phyloP scores from a whole-genome alignment of 2,329 filamentous ascomycete species.

The Aureobasidium pullulans region DNA sequence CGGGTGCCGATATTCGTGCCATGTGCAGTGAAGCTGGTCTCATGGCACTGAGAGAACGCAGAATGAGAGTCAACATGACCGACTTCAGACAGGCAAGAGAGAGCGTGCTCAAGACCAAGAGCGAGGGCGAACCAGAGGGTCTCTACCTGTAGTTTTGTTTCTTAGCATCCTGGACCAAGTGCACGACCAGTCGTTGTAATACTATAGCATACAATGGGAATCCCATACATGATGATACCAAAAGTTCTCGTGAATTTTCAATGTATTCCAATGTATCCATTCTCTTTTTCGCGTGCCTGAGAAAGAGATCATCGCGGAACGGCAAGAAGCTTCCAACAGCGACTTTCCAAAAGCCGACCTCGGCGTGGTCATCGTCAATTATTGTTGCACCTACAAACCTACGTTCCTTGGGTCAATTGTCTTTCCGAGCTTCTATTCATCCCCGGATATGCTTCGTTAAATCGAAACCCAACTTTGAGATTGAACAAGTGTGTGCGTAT shows the following conservation, averaged over 20 bases:
- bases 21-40: slow-evolving; percentile 97
- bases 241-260: background rate
- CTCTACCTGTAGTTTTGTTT: slow-evolving; percentile 76
- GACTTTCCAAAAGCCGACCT: slow-evolving; percentile 2
- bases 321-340: background rate
- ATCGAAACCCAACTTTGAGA: background rate
- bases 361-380: background rate
- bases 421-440: background rate
- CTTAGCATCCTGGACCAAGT: slow-evolving; percentile 45
- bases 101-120: slow-evolving; percentile 95
- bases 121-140: slow-evolving; percentile 94
- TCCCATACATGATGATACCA: background rate
- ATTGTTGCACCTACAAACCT: background rate
- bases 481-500: background rate
- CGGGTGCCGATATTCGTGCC: slow-evolving; percentile 95
- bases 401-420: background rate
- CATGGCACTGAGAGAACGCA: slow-evolving; percentile 84
- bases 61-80: slow-evolving; percentile 98
- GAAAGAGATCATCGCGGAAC: background rate
- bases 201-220: slow-evolving; percentile 12
- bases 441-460: background rate
- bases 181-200: slow-evolving; percentile 6
- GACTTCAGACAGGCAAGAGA: slow-evolving; percentile 92
- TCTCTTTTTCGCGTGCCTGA: background rate
- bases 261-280: background rate